Base-by-base conservation (phyloP, 108 stramenopile genomes). In the Nitzschia palea region DNA sequence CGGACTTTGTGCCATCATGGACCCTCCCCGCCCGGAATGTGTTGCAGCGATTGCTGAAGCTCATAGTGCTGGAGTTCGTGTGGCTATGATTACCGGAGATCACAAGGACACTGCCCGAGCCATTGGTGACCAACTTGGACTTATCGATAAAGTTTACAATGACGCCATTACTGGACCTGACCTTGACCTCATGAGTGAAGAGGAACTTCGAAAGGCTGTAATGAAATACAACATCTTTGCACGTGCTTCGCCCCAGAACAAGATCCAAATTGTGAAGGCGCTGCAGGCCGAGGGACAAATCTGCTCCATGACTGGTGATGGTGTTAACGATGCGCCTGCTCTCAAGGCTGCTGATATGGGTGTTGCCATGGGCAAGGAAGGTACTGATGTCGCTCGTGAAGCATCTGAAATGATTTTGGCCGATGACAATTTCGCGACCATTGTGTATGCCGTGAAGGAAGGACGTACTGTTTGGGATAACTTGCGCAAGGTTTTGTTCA, bases 301-400 rank as follows among this genome's bases (percentile, higher is more conserved):
- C 32, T 82, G 91, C 40, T 85, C 86, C 65, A 94, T 99, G 93
- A 99, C 97, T 37, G 98, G 97, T 55, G 98, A 99, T 78, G 98
- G 97, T 59, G 98, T 98, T 42, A 99, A 99, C 62, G 98, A 99
- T 64, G 91, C 96, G 28, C 98, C 98, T 35, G 97, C 98, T 14
- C 75, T 99, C 28, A 98, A 97, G 87, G 83, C 87, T 63, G 98
- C 97, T 22, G 94, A 97, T 75, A 93, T 99, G 81, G 98, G 98
- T 71, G 94, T 99, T 60, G 98, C 98, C 63, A 99, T 99, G 98
- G 98, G 97, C 45, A 96, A 93, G 69, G 91, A 88, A 83, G 98
- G 98, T 62, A 93, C 95, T 47, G 95, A 95, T 67, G 98, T 97
- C 17, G 87, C 98, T 59, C 92, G 95, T 74, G 90, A 97, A 69